Evolutionary conservation across 225 moss, liverwort and hornwort genomes (phyloP).

Genomic region (Pseudisothecium myosuroides): DNA sequence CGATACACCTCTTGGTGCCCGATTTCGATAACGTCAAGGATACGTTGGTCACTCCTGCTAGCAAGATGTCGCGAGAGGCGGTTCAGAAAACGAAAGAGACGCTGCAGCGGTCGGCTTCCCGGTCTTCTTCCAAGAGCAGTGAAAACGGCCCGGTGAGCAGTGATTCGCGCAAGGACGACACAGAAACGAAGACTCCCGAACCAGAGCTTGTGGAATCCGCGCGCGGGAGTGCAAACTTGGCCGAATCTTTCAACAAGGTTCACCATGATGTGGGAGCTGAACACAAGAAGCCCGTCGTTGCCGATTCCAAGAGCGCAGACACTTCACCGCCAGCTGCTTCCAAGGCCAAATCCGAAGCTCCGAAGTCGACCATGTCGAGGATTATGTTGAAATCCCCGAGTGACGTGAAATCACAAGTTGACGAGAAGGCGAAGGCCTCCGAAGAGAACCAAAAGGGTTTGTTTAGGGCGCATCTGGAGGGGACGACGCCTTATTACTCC

Average conservation of each 20-base stretch:
- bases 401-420: neutral
- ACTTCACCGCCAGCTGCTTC: neutral
- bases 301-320: neutral
- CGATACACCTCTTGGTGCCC: conserved; percentile 50
- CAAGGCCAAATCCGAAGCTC: neutral
- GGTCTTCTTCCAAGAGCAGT: neutral
- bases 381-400: conserved; percentile 2
- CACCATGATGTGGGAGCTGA: conserved; percentile 5
- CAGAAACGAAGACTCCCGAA: neutral
- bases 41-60: conserved; percentile 31
- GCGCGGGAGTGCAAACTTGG: neutral
- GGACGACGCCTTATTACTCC: neutral
- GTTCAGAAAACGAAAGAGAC: conserved; percentile 54
- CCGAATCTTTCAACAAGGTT: conserved; percentile 1
- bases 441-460: conserved; percentile 8
- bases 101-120: conserved; percentile 39
- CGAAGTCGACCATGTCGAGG: conserved; percentile 3
- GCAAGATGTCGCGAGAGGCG: conserved; percentile 48
- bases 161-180: conserved; percentile 7
- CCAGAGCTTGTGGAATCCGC: neutral
- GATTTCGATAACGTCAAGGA: conserved; percentile 84
- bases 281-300: neutral
- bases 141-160: conserved; percentile 14
- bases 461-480: conserved; percentile 11
- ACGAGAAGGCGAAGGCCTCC: neutral